phyloP scores from a whole-genome alignment of 208 protist species.

The Strigomonas oncopelti region DNA sequence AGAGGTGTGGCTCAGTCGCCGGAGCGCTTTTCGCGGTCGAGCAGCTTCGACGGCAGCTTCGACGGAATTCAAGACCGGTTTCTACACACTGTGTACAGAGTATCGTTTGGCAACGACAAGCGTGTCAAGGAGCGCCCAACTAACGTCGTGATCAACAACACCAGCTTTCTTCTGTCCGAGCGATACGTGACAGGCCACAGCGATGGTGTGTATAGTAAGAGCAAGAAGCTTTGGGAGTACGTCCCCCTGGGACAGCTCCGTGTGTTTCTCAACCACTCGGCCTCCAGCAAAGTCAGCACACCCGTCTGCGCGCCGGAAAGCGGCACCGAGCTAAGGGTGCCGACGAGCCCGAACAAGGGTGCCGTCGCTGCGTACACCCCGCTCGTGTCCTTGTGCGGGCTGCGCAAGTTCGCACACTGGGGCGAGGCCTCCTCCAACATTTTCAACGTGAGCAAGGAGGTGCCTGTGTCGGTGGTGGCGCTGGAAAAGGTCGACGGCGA shows the following conservation, averaged over 20 bases:
- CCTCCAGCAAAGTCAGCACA: background rate
- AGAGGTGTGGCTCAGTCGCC: background rate
- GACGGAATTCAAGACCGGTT: conserved; percentile 40
- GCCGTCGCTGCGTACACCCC: conserved; percentile 8
- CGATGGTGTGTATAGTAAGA: conserved; percentile 68
- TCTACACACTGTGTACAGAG: conserved; percentile 45
- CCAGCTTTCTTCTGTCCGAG: conserved; percentile 57
- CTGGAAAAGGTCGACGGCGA: conserved; percentile 75
- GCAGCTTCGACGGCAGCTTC: conserved; percentile 17
- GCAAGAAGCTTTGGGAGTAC: conserved; percentile 76
- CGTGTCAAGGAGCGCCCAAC: conserved; percentile 54
- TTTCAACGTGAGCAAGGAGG: conserved; percentile 29
- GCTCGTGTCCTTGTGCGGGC: conserved; percentile 38
- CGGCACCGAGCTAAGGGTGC: background rate
- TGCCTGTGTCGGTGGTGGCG: conserved; percentile 27
- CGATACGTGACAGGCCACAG: conserved; percentile 47
- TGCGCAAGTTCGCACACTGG: conserved; percentile 75
- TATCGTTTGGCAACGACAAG: conserved; percentile 51
- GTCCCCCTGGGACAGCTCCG: conserved; percentile 65
- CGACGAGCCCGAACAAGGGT: background rate
- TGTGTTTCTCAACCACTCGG: conserved; percentile 36
- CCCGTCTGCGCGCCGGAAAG: background rate
- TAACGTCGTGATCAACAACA: conserved; percentile 34
- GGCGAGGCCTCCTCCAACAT: conserved; percentile 34
- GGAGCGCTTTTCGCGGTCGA: conserved; percentile 16